Evolutionary conservation across 768 basidiomycete genomes (phyloP), one percentile per base, ranked within the genome.

Genomic region (Podaxis sp.): DNA sequence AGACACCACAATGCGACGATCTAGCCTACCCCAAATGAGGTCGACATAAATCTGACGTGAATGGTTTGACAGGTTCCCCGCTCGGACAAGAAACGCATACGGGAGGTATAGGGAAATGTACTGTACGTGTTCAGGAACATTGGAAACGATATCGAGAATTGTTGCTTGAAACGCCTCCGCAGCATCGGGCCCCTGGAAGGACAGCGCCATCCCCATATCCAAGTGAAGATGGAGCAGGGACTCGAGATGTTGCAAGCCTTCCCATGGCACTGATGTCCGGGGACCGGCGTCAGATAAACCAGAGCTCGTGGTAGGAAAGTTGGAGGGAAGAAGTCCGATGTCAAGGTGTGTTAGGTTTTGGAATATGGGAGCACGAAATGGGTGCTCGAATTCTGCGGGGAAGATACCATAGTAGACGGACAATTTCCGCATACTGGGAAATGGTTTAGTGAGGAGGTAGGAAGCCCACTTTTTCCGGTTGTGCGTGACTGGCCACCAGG

Each of bases 291-390:
- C 44, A 9, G 44, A 19, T 9, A 46, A 46, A n/a, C 19, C 44
- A n/a, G 44, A 46, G 17, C 7, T n/a, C 9, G n/a, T 17, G n/a
- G 44, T 3, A 17, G 44, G 44, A 19, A 46, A 46, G 7, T 46
- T 1, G 44, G 44, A 46, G 44, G 12, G 44, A 30, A 30, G n/a
- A n/a, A 49, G n/a, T 12, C 36, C 38, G 28, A 61, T 53, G n/a
- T 61, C 59, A 38, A 61, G 49, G 51, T 61, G 59, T 2, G 52
- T 61, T 17, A 61, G 38, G 40, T 52, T 52, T 11, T 46, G 59
- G 39, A 61, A 53, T 30, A 53, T 36, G n/a, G 40, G 52, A 17
- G 52, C 5, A 17, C 3, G 22, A 17, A 61, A 54, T 9, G 39
- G 17, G 40, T 3, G 19, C 36, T 1, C 39, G 15, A 30, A 22